Conservation (phyloP, 2,329 filamentous ascomycete species). For the Apiospora kogelbergensis region DNA sequence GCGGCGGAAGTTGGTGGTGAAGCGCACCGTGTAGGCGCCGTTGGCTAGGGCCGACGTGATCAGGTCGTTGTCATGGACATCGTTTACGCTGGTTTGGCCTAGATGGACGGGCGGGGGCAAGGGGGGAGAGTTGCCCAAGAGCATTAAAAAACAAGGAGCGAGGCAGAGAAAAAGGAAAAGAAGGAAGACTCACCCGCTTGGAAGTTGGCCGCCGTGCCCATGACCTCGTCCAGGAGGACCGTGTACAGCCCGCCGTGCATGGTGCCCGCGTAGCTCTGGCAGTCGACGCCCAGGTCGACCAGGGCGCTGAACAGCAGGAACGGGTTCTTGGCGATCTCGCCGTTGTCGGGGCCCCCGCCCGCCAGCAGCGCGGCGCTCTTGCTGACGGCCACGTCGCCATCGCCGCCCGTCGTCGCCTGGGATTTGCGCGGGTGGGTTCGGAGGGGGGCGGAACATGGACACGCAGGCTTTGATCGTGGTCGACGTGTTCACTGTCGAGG, state of each 20-base stretch:
- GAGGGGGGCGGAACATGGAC: conserved; percentile 20
- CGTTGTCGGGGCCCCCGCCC: conserved; percentile 19
- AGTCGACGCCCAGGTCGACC: conserved; percentile 24
- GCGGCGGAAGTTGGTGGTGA: conserved; percentile 27
- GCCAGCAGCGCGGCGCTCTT: conserved; percentile 13
- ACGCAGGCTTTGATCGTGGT: conserved; percentile 25
- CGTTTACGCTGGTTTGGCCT: not conserved
- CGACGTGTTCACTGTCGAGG: conserved; percentile 20
- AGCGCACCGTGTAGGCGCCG: conserved; percentile 26
- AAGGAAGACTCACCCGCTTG: conserved; percentile 23
- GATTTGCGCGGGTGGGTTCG: not conserved
- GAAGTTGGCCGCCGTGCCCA: conserved; percentile 29
- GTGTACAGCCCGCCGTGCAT: conserved; percentile 29
- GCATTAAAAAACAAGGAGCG: not conserved
- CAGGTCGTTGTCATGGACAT: not conserved
- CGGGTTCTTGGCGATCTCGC: conserved; percentile 25
- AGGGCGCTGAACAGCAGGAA: conserved; percentile 28
- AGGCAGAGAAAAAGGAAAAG: not conserved
- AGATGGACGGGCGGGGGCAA: not conserved
- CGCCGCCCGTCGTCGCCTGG: conserved; percentile 6
- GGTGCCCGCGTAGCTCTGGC: conserved; percentile 25
- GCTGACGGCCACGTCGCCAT: no score
- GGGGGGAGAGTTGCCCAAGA: not conserved
- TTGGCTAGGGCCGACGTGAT: conserved; percentile 16
- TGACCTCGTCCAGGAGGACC: conserved; percentile 31